Percentiles rank a stretch among this genome's conserved stretches.
Evolutionary conservation across 352 stramenopile genomes (phyloP).

Genomic region (Discostella stelligera): DNA sequence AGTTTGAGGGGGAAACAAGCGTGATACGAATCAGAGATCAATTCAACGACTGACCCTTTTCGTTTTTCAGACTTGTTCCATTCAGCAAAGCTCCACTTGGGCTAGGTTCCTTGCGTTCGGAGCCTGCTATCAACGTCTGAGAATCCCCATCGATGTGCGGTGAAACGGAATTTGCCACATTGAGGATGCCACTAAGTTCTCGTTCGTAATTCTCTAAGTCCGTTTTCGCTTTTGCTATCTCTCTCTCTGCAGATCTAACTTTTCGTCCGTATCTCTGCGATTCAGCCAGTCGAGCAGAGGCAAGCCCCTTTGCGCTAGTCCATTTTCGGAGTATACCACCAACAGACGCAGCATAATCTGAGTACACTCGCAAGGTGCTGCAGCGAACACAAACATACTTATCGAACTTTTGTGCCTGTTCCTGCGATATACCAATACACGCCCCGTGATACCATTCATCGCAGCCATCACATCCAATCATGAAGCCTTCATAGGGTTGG

Average conservation of each 20-base stretch:
- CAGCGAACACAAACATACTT: constrained; percentile 94
- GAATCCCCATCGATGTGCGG: constrained; percentile 25
- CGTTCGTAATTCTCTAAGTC: constrained; percentile 50
- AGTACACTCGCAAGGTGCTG: constrained; percentile 88
- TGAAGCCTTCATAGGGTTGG: constrained; percentile 85
- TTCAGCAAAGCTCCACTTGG: constrained; percentile 4
- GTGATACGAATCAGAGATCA: neutral
- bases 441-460: constrained; percentile 86
- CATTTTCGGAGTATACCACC: constrained; percentile 82
- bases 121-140: neutral
- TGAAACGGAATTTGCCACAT: constrained; percentile 4
- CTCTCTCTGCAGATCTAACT: constrained; percentile 63
- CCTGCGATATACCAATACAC: constrained; percentile 82
- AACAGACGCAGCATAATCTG: constrained; percentile 73
- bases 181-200: constrained; percentile 26
- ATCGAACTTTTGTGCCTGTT: constrained; percentile 92
- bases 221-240: constrained; percentile 63
- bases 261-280: constrained; percentile 74
- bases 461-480: constrained; percentile 86
- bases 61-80: constrained; percentile 21
- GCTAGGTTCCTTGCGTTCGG: constrained; percentile 10
- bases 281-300: constrained; percentile 76
- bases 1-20: neutral
- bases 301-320: constrained; percentile 85
- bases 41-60: constrained; percentile 35